A percentile compares a stretch with the other conserved stretches of the same genome.
Evolutionary conservation across 441 rosid genomes (phyloP).

Genomic region (Arabidopsis lyrata): DNA sequence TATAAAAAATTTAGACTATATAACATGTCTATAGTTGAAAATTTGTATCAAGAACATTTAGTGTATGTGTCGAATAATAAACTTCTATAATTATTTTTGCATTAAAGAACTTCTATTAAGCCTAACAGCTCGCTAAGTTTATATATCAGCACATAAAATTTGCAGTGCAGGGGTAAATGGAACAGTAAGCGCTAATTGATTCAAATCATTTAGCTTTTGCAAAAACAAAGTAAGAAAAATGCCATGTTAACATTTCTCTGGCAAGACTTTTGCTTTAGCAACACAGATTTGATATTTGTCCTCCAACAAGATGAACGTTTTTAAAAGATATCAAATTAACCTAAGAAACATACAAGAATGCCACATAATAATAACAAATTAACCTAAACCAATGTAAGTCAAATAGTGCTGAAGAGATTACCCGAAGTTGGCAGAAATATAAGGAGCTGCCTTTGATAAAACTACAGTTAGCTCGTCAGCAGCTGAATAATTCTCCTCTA

Average conservation of each 20-base stretch:
- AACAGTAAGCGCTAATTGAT: background rate
- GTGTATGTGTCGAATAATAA: background rate
- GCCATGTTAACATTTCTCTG: background rate
- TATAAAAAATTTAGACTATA: background rate
- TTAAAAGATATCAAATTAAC: background rate
- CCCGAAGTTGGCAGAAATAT: constrained; percentile 74
- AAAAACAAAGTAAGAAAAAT: constrained; percentile 14
- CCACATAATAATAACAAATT: constrained; percentile 15
- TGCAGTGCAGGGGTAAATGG: background rate
- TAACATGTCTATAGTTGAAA: constrained; percentile 17
- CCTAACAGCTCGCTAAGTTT: constrained; percentile 14
- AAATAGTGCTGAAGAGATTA: constrained; percentile 47
- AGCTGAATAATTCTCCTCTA: constrained; percentile 58
- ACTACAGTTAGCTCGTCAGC: constrained; percentile 61
- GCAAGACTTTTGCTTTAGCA: constrained; percentile 22
- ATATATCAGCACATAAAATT: constrained; percentile 7
- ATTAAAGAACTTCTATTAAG: constrained; percentile 13
- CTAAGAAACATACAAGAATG: constrained; percentile 16
- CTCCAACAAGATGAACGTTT: constrained; percentile 11
- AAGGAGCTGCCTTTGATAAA: constrained; percentile 78
- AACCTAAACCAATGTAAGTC: constrained; percentile 23
- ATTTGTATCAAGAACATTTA: background rate
- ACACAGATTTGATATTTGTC: constrained; percentile 1
- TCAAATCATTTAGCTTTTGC: constrained; percentile 1
- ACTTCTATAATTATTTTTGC: background rate